phyloP scores from a whole-genome alignment of 1,139 yeast species.

The Hyphopichia wangnamkhiaoensis region DNA sequence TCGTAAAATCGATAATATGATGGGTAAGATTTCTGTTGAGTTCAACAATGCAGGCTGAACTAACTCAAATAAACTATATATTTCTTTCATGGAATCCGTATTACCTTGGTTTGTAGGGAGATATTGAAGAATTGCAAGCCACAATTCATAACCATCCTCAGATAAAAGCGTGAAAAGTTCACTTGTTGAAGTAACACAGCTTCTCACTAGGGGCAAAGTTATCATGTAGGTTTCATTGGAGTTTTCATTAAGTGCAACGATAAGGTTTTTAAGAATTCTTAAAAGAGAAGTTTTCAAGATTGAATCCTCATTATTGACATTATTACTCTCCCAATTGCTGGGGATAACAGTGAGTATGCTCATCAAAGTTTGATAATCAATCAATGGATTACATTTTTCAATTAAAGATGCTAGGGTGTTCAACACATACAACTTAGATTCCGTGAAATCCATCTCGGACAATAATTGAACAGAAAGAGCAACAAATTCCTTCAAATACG shows the following conservation, averaged over 20 bases:
- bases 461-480: slow-evolving; percentile 48
- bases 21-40: slow-evolving; percentile 77
- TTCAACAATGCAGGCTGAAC: slow-evolving; percentile 52
- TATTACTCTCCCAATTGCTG: slow-evolving; percentile 63
- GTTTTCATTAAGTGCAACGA: slow-evolving; percentile 61
- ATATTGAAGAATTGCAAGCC: slow-evolving; percentile 72
- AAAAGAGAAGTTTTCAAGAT: slow-evolving; percentile 72
- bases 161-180: slow-evolving; percentile 63
- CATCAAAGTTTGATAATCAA: slow-evolving; percentile 50
- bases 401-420: slow-evolving; percentile 66
- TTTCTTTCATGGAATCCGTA: slow-evolving; percentile 31
- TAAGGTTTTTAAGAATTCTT: slow-evolving; percentile 66
- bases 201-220: slow-evolving; percentile 65
- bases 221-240: slow-evolving; percentile 63
- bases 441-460: slow-evolving; percentile 56
- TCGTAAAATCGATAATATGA: slow-evolving; percentile 65
- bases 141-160: slow-evolving; percentile 88
- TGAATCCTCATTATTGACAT: slow-evolving; percentile 56
- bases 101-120: slow-evolving; percentile 32
- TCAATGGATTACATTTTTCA: slow-evolving; percentile 63
- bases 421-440: slow-evolving; percentile 71
- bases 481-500: slow-evolving; percentile 59
- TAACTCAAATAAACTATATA: slow-evolving; percentile 48
- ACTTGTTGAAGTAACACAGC: slow-evolving; percentile 62
- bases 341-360: slow-evolving; percentile 67